These are phyloP conservation scores for Stemphylium beticola DNA, from an alignment of 2,329 filamentous ascomycete species.

Conservation along the genomic window DNA sequence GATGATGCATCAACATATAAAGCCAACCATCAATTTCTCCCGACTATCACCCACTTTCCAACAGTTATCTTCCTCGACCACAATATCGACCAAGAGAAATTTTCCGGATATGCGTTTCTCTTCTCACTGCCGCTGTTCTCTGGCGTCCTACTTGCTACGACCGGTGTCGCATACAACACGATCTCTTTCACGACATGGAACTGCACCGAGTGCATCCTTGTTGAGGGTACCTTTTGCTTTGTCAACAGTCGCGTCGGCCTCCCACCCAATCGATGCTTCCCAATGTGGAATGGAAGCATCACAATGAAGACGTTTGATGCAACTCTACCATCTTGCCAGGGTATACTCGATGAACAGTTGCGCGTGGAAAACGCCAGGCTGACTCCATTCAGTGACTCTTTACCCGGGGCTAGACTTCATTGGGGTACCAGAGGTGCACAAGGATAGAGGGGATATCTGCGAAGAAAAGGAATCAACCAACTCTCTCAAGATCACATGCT, in stretches of 20 bases:
- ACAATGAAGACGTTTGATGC: neutral
- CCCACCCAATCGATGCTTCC: neutral
- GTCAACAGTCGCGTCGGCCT: neutral
- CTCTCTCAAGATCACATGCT: slow-evolving; percentile 2
- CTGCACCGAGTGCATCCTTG: slow-evolving; percentile 1
- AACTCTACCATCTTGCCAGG: neutral
- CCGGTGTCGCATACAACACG: neutral
- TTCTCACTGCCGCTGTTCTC: neutral
- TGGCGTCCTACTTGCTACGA: neutral
- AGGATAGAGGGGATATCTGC: neutral
- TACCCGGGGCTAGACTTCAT: neutral
- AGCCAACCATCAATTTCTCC: too few relatives aligned
- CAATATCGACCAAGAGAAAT: too few relatives aligned
- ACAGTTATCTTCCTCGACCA: too few relatives aligned
- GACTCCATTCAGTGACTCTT: neutral
- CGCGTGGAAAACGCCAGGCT: too few relatives aligned
- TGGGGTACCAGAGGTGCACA: neutral
- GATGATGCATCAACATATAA: too few relatives aligned
- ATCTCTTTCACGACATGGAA: slow-evolving; percentile 5
- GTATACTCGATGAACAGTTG: neutral
- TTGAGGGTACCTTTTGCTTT: neutral
- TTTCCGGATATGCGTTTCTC: too few relatives aligned
- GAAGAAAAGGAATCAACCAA: neutral
- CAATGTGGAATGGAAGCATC: slow-evolving; percentile 1
- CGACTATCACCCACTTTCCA: too few relatives aligned